Evolutionary conservation across 805 yeast genomes (phyloP), one percentile per base, ranked within the genome.

Genomic region (Saturnispora silvae): DNA sequence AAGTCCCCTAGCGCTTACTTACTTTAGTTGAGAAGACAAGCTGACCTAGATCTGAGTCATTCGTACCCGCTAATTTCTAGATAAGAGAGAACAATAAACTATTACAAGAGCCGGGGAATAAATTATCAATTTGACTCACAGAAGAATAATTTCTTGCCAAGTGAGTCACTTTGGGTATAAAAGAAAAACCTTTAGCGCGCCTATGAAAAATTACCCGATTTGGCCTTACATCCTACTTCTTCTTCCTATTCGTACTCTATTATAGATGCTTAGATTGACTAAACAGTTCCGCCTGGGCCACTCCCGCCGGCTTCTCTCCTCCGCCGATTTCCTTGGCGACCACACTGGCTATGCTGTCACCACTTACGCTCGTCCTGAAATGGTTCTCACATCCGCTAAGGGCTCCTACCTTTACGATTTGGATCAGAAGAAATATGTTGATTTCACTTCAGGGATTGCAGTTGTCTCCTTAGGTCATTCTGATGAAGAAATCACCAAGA

Each of bases 401-500:
- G 95, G 95, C 15, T 73, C 86, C n/a, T 65, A 66, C 37, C 56
- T 92, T 38, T 86, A 77, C 66, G 98, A 92, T 57, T 59, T 80
- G 34, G 85, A 83, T 49, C 80, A 81, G 42, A 68, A 74, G 28
- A 70, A 79, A 54, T 92, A 79, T 52, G 68, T 92, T 35, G 98
- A 92, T 55, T 89, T 92, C 60, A 78, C 89, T 1, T 86, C 96
- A 2, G 98, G 98, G 37, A 89, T 92, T 47, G 97, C 98, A 1
- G 98, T 92, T 13, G 89, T 95, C n/a, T 79, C 83, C 1, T 64
- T 92, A 45, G 98, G 98, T 3, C 97, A 92, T 54, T 65, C 86
- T 19, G 71, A 92, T 49, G 75, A 77, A 4, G 79, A 76, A 44
- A 70, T 92, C 26, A 71, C 94, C 5, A 63, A 79, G 38, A 72